These are phyloP conservation scores for Logfia minima DNA, from an alignment of 129 eudicot genomes.

Conservation along the genomic window DNA sequence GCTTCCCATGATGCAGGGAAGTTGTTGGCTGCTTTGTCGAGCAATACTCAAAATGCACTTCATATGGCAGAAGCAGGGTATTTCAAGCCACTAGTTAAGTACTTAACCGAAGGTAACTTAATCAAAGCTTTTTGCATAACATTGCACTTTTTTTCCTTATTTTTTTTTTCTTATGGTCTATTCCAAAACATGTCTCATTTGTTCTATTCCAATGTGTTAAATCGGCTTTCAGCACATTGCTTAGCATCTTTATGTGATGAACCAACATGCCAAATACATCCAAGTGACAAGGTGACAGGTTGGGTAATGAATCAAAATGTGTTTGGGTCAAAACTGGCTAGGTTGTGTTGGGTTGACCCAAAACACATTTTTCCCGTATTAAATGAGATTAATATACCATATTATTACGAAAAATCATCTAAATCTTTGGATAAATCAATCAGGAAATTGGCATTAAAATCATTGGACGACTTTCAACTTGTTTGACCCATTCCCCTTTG, in stretches of 20 bases:
- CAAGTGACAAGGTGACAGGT: background rate
- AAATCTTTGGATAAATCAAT: background rate
- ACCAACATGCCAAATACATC: background rate
- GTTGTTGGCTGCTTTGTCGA: slow-evolving; percentile 61
- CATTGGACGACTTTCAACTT: background rate
- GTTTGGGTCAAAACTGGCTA: background rate
- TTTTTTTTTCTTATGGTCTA: background rate
- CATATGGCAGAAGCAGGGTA: slow-evolving; percentile 98
- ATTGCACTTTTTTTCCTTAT: background rate
- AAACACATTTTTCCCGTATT: background rate
- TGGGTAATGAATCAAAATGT: background rate
- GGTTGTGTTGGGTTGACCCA: background rate
- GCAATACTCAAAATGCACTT: slow-evolving; percentile 84
- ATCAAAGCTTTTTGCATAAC: background rate
- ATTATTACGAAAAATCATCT: background rate
- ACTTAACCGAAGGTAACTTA: slow-evolving; percentile 68
- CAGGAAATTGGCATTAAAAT: background rate
- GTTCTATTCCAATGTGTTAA: background rate
- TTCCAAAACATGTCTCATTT: background rate
- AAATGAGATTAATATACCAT: background rate
- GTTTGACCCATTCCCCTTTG: background rate
- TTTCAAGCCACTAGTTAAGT: slow-evolving; percentile 74
- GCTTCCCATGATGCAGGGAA: slow-evolving; percentile 75
- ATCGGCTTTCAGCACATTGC: background rate
- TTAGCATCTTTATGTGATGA: background rate